Base-by-base conservation (phyloP, 139 green algal species). In the Tetraselmis chui region DNA sequence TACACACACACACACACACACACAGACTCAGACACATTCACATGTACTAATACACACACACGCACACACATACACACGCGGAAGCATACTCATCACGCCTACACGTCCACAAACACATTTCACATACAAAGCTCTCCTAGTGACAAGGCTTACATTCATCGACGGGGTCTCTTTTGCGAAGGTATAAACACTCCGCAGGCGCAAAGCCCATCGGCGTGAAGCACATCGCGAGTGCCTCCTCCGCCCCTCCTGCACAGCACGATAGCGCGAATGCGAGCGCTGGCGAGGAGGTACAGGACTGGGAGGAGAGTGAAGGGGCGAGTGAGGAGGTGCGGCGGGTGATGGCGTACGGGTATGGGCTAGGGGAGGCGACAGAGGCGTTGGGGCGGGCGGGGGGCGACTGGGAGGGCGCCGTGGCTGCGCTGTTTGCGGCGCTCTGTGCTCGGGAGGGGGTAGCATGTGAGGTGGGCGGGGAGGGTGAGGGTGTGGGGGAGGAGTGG, bases 291-390 rank as follows among this genome's bases (percentile, higher is more conserved):
- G 5, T 18, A 18, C 45, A 67, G 45, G 45, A 5, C 5, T 5
- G 18, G 45, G 45, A 18, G 45, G 45, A 67, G 45, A 18, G 45
- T 18, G 45, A 5, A 5, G 45, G 11, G 45, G 45, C 5, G 45
- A 18, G 18, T 5, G 45, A 67, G 11, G 45, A 67, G 2, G 77
- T 86, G 26, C 67, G 45, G 2, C 81, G 82, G 23, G 79, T 88
- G 76, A 80, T 82, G 23, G 31, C 76, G 25, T 90, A 82, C 59
- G 91, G 91, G 1, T 94, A 91, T 81, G 82, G 79, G 1, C 59
- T 76, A 1, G 58, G n/a, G 0, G 82, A 84, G 75, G 85, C 77
- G 1, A 83, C 86, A 74, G 83, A 30, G 1, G 86, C 90, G 31
- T 82, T 94, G 82, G 11, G 74, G 78, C 79, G 77, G 32, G 59